Percentiles rank a stretch among this genome's conserved stretches.
Evolutionary conservation across 805 yeast species (phyloP).

Genomic region (Yarrowia porcina): DNA sequence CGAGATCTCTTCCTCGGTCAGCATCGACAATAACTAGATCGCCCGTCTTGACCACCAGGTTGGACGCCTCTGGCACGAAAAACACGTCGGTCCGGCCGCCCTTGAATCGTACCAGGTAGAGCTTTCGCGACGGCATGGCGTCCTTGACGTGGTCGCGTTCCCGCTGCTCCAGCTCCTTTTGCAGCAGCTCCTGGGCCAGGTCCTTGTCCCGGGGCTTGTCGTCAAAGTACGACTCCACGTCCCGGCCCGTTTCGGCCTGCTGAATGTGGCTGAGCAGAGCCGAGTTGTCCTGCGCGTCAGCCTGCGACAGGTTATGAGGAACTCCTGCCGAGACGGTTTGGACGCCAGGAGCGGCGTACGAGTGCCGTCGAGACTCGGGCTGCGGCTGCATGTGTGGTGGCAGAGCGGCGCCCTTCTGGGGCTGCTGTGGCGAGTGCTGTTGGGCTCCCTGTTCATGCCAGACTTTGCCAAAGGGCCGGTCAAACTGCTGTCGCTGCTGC

Average conservation of each 20-base stretch:
- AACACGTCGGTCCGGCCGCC: slow-evolving; percentile 78
- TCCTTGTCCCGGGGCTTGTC: slow-evolving; percentile 24
- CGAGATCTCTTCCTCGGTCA: slow-evolving; percentile 76
- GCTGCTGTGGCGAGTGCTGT: neutral
- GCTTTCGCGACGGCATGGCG: slow-evolving; percentile 24
- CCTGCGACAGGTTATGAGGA: neutral
- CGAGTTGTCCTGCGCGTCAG: slow-evolving; percentile 13
- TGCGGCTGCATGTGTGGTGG: slow-evolving; percentile 26
- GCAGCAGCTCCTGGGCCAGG: slow-evolving; percentile 24
- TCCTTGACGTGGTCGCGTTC: slow-evolving; percentile 25
- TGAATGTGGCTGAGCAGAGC: slow-evolving; percentile 16
- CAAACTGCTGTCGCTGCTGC: slow-evolving; percentile 15
- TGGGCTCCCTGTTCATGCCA: slow-evolving; percentile 25
- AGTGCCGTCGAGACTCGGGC: slow-evolving; percentile 32
- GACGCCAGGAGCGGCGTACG: slow-evolving; percentile 29
- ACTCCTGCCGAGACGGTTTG: slow-evolving; percentile 16
- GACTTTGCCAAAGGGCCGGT: slow-evolving; percentile 6
- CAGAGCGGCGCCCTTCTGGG: slow-evolving; percentile 6
- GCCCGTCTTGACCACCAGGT: slow-evolving; percentile 46
- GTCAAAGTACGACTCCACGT: slow-evolving; percentile 24
- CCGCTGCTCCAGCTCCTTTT: slow-evolving; percentile 25
- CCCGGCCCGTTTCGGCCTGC: slow-evolving; percentile 9
- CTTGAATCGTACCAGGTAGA: slow-evolving; percentile 59
- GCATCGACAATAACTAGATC: slow-evolving; percentile 82
- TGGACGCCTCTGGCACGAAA: slow-evolving; percentile 49